Conservation (phyloP, 768 basidiomycete genomes). For the Sistotremastrum suecicum region DNA sequence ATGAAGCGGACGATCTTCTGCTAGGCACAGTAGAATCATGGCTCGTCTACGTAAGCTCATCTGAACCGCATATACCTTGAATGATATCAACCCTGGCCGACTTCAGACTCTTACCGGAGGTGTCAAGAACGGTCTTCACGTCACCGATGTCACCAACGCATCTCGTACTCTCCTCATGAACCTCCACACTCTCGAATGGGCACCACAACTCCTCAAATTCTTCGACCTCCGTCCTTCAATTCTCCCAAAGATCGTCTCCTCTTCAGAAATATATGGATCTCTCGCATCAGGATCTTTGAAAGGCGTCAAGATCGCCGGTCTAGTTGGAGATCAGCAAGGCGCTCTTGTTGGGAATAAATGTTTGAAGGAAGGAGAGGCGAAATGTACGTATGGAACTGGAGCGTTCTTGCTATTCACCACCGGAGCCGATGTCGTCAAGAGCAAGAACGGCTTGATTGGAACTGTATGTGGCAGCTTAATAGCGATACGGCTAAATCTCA, state of each 20-base stretch:
- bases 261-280: constrained; percentile 83
- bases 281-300: constrained; percentile 51
- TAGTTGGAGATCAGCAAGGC: constrained; percentile 97
- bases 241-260: constrained; percentile 78
- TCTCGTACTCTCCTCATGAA: constrained; percentile 91
- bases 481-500: too few species aligned
- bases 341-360: constrained; percentile 96
- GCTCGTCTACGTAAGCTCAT: constrained; percentile 64
- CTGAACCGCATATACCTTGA: neutral
- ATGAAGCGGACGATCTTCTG: constrained; percentile 64
- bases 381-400: constrained; percentile 97
- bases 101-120: constrained; percentile 73
- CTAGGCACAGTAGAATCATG: constrained; percentile 98
- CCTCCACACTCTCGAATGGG: constrained; percentile 70
- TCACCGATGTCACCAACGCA: constrained; percentile 91
- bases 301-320: constrained; percentile 78
- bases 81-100: neutral
- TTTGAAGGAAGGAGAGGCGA: constrained; percentile 78
- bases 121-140: constrained; percentile 52
- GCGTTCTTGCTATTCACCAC: constrained; percentile 95
- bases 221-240: constrained; percentile 68
- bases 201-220: constrained; percentile 68
- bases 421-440: constrained; percentile 73
- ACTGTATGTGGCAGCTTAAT: constrained; percentile 38
- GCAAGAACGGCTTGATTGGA: constrained; percentile 74